Evolutionary conservation across 2,329 filamentous ascomycete genomes (phyloP), one percentile per base, ranked within the genome.

Genomic region (Claviceps monticola): DNA sequence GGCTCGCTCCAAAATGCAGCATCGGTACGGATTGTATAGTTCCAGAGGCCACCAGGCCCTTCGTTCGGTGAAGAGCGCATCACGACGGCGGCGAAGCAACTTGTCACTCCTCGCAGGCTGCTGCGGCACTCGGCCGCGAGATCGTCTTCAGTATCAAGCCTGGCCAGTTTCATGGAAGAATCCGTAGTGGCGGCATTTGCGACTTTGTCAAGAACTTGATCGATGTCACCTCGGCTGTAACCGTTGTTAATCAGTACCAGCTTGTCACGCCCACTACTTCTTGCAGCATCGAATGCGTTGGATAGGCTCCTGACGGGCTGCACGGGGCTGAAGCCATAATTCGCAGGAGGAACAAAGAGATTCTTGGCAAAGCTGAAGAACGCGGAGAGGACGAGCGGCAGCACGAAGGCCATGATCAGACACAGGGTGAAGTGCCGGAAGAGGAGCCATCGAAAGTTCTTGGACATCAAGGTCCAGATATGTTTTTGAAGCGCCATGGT

Each of bases 21-120:
- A 62, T 95, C 90, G 2, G 82, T 82, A 52, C 86, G 75, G 26
- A 95, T 73, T 0, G 87, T 90, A 62, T 95, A 96, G 66, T 93
- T 94, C 90, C 90, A 95, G 45, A 78, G 66, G 1, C 76, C 76
- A 6, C 74, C 76, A 1, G 64, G 56, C 9, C 87, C 87, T 68
- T 93, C 83, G 1, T 67, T 74, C 0, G 88, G 87, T 5, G 87
- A 94, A 0, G 83, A 83, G 51, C 80, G 73, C 68, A 94, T 91
- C 4, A 84, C 79, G 1, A 85, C 77, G 8, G 84, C 88, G 17
- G 79, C 84, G 61, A 83, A 89, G 65, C 87, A 93, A 1, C 67
- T 70, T 13, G 84, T 84, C 1, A 85, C 81, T 17, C 86, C 86
- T 39, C 79, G 71, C 49, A 86, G 67, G 41, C 74, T 76, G 57